Evolutionary conservation across 2,329 filamentous ascomycete genomes (phyloP).

Genomic region (Rutstroemia sp.): DNA sequence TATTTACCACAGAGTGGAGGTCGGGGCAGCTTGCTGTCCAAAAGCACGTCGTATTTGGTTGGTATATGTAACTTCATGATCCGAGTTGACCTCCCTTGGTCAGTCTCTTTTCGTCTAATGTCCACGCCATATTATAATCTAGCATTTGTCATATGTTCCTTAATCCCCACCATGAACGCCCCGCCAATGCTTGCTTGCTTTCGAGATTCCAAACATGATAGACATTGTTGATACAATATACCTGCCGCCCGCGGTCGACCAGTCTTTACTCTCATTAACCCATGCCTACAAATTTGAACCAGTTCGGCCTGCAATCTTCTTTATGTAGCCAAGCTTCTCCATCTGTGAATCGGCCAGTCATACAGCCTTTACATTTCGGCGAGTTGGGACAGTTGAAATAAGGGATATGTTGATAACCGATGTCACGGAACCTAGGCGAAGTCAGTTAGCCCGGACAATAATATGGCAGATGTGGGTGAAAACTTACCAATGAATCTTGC

Average conservation of each 20-base stretch:
- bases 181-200: conserved; percentile 9
- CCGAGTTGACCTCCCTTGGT: not conserved
- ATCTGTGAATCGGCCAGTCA: conserved; percentile 81
- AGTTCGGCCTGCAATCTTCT: conserved; percentile 91
- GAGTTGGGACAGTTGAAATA: conserved; percentile 99
- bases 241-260: not conserved
- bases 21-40: not conserved
- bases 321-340: conserved; percentile 78
- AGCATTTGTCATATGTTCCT: conserved; percentile 1
- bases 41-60: not conserved
- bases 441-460: conserved; percentile 6
- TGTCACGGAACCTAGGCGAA: conserved; percentile 82
- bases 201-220: conserved; percentile 7
- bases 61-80: conserved; percentile 8
- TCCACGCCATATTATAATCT: conserved; percentile 6
- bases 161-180: conserved; percentile 7
- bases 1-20: not conserved
- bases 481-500: conserved; percentile 82
- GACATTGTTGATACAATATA: conserved; percentile 7
- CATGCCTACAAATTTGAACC: conserved; percentile 92
- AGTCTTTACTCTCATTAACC: conserved; percentile 38
- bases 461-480: not conserved
- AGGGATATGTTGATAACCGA: conserved; percentile 95
- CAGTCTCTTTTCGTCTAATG: conserved; percentile 1
- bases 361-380: conserved; percentile 83